phyloP scores from a whole-genome alignment of 2,329 filamentous ascomycete species.

The Trichoderma guizhouense region DNA sequence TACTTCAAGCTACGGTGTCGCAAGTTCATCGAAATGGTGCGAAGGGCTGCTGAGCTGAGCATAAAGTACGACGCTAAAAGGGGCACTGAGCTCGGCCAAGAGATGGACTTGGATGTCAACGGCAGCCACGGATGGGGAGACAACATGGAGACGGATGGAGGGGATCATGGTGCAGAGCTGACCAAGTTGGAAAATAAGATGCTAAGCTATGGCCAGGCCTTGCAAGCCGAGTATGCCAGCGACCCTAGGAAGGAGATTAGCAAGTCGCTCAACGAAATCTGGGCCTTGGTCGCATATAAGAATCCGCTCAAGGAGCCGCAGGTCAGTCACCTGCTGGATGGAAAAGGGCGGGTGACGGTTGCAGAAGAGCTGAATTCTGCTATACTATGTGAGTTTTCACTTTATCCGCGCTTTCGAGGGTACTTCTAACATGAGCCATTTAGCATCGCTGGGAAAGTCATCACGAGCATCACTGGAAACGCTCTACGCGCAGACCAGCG shows the following conservation, averaged over 20 bases:
- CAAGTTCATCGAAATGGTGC: conserved; percentile 94
- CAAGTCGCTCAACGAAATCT: conserved; percentile 77
- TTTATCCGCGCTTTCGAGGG: neutral
- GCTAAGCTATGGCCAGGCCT: conserved; percentile 72
- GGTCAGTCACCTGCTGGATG: conserved; percentile 74
- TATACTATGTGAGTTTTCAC: conserved; percentile 69
- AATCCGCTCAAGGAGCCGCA: conserved; percentile 73
- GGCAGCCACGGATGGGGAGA: conserved; percentile 42
- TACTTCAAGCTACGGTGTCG: conserved; percentile 85
- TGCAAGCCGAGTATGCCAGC: conserved; percentile 72
- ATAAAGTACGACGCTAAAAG: conserved; percentile 44
- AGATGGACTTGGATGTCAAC: conserved; percentile 56
- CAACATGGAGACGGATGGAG: conserved; percentile 54
- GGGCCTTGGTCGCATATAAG: conserved; percentile 80
- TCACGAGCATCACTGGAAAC: conserved; percentile 81
- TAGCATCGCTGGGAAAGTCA: conserved; percentile 87
- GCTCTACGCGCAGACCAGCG: conserved; percentile 80
- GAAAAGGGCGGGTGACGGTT: conserved; percentile 69
- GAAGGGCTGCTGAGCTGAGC: conserved; percentile 64
- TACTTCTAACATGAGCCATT: conserved; percentile 21
- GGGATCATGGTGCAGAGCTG: conserved; percentile 33
- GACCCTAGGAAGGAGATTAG: conserved; percentile 68
- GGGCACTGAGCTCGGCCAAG: conserved; percentile 44
- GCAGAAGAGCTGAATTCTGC: conserved; percentile 93
- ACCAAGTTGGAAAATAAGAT: conserved; percentile 62